phyloP scores from a whole-genome alignment of 1,284 basidiomycete genomes.

The Trichosporon sp. region DNA sequence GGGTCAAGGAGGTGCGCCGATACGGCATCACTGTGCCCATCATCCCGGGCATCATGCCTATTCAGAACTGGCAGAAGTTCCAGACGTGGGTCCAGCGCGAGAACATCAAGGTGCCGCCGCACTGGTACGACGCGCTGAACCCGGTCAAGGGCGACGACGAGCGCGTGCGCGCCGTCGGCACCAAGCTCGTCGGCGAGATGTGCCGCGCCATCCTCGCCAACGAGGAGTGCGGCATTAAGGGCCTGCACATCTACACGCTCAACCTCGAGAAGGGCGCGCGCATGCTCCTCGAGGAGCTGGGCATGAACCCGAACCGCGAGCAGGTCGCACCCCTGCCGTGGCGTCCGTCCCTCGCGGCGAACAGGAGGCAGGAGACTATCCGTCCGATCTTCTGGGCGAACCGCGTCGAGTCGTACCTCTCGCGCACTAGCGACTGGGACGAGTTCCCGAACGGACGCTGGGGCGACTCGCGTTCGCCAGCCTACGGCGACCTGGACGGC shows the following conservation, averaged over 20 bases:
- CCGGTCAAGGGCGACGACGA: slow-evolving; percentile 89
- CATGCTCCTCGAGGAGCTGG: slow-evolving; percentile 82
- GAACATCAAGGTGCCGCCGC: slow-evolving; percentile 73
- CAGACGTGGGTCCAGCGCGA: slow-evolving; percentile 84
- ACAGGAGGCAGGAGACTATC: slow-evolving; percentile 77
- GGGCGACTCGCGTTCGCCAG: slow-evolving; percentile 92
- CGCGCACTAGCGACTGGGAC: slow-evolving; percentile 91
- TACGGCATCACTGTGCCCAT: slow-evolving; percentile 90
- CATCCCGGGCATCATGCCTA: slow-evolving; percentile 86
- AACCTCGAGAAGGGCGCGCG: slow-evolving; percentile 94
- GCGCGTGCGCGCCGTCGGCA: slow-evolving; percentile 81
- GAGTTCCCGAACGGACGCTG: slow-evolving; percentile 99
- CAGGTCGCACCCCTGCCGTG: slow-evolving; percentile 84
- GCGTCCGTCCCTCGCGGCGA: slow-evolving; percentile 89
- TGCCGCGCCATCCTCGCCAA: slow-evolving; percentile 68
- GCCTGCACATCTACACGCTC: slow-evolving; percentile 96
- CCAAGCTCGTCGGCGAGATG: slow-evolving; percentile 80
- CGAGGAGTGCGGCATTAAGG: slow-evolving; percentile 71
- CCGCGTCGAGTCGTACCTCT: slow-evolving; percentile 81
- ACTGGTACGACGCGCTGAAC: slow-evolving; percentile 72
- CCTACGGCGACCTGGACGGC: slow-evolving; percentile 94
- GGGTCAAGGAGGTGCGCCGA: slow-evolving; percentile 75
- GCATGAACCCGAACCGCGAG: slow-evolving; percentile 75
- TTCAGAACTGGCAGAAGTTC: slow-evolving; percentile 97
- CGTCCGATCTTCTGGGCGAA: slow-evolving; percentile 88